phyloP scores from a whole-genome alignment of 306 rosid genomes.

The Luffa aegyptiaca region DNA sequence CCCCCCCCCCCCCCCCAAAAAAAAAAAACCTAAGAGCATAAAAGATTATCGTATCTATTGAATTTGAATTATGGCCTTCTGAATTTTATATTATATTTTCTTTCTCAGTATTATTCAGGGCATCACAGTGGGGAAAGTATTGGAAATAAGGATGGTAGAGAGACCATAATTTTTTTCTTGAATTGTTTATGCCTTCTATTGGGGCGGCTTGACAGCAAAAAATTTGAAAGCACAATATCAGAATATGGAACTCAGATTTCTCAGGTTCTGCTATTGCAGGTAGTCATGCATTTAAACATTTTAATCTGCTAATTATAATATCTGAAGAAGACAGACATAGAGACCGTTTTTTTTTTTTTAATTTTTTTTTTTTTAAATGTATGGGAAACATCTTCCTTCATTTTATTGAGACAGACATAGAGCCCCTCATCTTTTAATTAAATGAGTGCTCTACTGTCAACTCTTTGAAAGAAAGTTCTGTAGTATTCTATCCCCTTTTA shows the following conservation, averaged over 20 bases:
- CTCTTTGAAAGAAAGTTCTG: neutral
- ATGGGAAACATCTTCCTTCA: too few relatives aligned
- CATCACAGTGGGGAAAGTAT: constrained; percentile 32
- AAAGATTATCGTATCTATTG: neutral
- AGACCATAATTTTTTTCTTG: constrained; percentile 71
- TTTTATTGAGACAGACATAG: neutral
- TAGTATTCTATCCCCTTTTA: neutral
- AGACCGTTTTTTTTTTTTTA: neutral
- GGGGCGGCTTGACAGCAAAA: constrained; percentile 68
- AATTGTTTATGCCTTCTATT: constrained; percentile 78
- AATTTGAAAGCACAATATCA: constrained; percentile 39
- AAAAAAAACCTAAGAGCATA: neutral
- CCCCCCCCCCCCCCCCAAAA: too few relatives aligned
- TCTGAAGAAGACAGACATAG: neutral
- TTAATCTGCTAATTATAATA: neutral
- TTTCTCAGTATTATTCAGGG: constrained; percentile 48
- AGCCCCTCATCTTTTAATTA: neutral
- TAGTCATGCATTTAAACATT: constrained; percentile 18
- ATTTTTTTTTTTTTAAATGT: too few relatives aligned
- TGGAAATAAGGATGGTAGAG: constrained; percentile 45
- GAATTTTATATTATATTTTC: constrained; percentile 16
- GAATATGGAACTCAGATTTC: constrained; percentile 65
- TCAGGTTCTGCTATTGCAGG: constrained; percentile 66
- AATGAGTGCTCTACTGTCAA: neutral
- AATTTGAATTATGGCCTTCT: neutral